phyloP scores from a whole-genome alignment of 2,329 filamentous ascomycete genomes.

The Penicillium sp. region DNA sequence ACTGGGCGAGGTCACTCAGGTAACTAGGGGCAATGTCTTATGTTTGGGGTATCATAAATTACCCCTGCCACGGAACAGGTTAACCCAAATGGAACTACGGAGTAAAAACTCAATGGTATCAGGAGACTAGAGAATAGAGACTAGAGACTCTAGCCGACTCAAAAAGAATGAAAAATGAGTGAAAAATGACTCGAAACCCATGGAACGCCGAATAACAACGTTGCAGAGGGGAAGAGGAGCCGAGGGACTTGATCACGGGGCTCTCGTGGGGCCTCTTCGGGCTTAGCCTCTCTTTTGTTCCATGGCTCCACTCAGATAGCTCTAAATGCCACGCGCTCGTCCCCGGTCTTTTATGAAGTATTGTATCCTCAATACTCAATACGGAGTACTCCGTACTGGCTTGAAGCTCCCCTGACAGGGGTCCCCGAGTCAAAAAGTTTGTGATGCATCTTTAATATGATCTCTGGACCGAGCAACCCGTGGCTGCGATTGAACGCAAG shows the following conservation, averaged over 20 bases:
- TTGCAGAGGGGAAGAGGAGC: constrained; percentile 7
- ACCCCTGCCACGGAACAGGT: background rate
- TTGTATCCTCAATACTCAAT: background rate
- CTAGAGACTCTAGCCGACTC: no score
- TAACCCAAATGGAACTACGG: no score
- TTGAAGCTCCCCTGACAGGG: background rate
- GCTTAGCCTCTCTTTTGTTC: background rate
- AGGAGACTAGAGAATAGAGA: no score
- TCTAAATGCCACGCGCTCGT: constrained; percentile 5
- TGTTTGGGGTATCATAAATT: background rate
- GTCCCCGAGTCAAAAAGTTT: background rate
- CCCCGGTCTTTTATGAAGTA: no score
- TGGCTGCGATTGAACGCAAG: background rate
- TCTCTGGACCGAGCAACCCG: background rate
- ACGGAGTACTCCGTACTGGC: background rate
- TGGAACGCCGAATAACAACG: background rate
- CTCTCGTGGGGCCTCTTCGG: background rate
- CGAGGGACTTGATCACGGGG: constrained; percentile 12
- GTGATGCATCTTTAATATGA: background rate
- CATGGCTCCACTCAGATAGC: background rate
- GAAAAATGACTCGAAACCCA: background rate
- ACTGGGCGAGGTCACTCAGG: background rate
- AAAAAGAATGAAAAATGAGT: background rate
- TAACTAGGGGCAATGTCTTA: background rate
- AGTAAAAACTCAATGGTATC: no score